Percentiles rank a stretch among this genome's conserved stretches.
phyloP scores from a whole-genome alignment of 225 moss, liverwort and hornwort genomes.

The Sphagnum contortum region DNA sequence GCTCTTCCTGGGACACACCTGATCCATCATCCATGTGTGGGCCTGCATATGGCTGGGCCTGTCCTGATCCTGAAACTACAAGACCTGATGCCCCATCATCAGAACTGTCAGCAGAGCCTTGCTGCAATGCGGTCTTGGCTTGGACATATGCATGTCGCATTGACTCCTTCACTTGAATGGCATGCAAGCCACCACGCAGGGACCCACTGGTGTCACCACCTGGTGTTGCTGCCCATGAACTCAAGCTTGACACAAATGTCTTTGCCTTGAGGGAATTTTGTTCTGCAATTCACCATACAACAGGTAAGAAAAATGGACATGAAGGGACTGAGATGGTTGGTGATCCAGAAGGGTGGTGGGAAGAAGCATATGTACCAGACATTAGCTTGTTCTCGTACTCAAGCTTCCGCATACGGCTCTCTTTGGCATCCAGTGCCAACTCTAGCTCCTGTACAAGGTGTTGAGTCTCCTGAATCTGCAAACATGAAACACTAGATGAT shows the following conservation, averaged over 20 bases:
- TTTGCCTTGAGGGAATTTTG: slow-evolving; percentile 68
- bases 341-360: too few species aligned
- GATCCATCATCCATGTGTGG: slow-evolving; percentile 4
- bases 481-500: not conserved
- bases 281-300: slow-evolving; percentile 22
- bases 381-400: slow-evolving; percentile 85
- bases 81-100: slow-evolving; percentile 25
- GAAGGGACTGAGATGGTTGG: too few species aligned
- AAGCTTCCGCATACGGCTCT: slow-evolving; percentile 79
- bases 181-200: slow-evolving; percentile 34
- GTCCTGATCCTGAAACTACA: slow-evolving; percentile 15
- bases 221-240: slow-evolving; percentile 56
- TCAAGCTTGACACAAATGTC: slow-evolving; percentile 58
- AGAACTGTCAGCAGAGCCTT: slow-evolving; percentile 11
- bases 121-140: slow-evolving; percentile 41
- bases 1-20: slow-evolving; percentile 14
- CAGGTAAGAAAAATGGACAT: not conserved
- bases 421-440: slow-evolving; percentile 83
- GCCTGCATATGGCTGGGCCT: slow-evolving; percentile 22
- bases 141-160: slow-evolving; percentile 43
- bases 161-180: slow-evolving; percentile 55
- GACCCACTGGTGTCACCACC: slow-evolving; percentile 43
- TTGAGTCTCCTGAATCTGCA: slow-evolving; percentile 76
- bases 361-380: slow-evolving; percentile 33
- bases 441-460: slow-evolving; percentile 78